Evolutionary conservation across 2,329 filamentous ascomycete species (phyloP).

Genomic region (Sphaerulina vaccinii): DNA sequence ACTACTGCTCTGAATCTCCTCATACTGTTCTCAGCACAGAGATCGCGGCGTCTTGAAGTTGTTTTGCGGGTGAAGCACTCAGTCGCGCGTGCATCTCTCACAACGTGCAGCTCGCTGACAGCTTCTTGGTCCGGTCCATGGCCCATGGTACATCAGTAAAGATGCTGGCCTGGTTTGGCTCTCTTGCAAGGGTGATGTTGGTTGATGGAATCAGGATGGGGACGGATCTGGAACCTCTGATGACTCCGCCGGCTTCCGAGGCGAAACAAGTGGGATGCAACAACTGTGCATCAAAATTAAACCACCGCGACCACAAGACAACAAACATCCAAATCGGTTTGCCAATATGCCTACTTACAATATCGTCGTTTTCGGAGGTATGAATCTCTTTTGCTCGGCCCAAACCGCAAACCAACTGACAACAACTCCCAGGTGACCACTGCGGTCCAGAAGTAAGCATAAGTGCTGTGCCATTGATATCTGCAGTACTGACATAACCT

Average conservation of each 20-base stretch:
- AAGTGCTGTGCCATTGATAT: background rate
- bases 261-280: background rate
- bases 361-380: constrained; percentile 30
- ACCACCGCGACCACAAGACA: constrained; percentile 1
- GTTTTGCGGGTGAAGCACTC: no score
- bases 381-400: background rate
- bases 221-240: no score
- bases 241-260: background rate
- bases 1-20: no score
- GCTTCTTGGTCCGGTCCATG: no score
- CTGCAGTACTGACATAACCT: constrained; percentile 11
- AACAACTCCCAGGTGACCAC: constrained; percentile 57
- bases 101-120: no score
- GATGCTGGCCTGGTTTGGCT: no score
- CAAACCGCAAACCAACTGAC: background rate
- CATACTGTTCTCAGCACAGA: no score
- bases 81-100: no score
- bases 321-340: background rate
- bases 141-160: no score
- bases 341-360: constrained; percentile 29
- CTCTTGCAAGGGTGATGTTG: no score
- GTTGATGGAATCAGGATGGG: no score
- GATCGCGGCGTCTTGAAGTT: no score
- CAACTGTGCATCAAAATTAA: background rate
- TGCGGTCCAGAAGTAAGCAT: constrained; percentile 77